Evolutionary conservation across 164 flowering plant species (phyloP), one percentile per base, ranked within the genome.

Genomic region (Taxillus chinensis): DNA sequence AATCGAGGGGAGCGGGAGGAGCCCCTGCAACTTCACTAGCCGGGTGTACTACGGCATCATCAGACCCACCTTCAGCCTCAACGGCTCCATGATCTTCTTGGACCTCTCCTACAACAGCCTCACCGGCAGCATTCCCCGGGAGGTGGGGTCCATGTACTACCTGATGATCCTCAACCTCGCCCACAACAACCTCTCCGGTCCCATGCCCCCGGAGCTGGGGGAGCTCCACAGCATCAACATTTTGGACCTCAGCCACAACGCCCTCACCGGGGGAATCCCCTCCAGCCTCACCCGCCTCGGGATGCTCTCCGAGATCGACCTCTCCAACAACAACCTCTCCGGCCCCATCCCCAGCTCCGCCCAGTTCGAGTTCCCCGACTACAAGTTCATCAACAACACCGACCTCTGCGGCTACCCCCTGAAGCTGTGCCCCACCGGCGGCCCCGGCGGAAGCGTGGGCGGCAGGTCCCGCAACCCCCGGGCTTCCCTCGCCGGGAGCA

Each of bases 71-170:
- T 95, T 91, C 54, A 77, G 79, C 68, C 71, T 84, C 67, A 89
- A 95, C 62, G 99, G 99, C 1, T 87, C 96, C 1, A 86, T 95
- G 83, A 83, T 95, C 27, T 91, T 95, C 64, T 87, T 95, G 5
- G 97, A 95, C 65, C 65, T 95, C 41, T 91, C 97, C 1, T 77
- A 82, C 65, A 95, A 95, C 71, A 64, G 46, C 64, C 67, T 95
- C 62, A 73, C 80, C 15, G 96, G 96, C 7, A 64, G 64, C 16
- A 87, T 95, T 42, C 99, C 99, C 0, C 79, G 79, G 73, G 90
- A 91, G 75, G 71, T 91, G 49, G 98, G 99, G 27, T 42, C 64
- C 12, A 85, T 85, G 86, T 82, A 46, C 54, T 87, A 87, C 67
- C 78, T 89, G 13, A 71, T 59, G 7, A 68, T 95, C 10, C 62